Base-by-base conservation (phyloP, 73 alveolate species). In the Paramecium octaurelia region DNA sequence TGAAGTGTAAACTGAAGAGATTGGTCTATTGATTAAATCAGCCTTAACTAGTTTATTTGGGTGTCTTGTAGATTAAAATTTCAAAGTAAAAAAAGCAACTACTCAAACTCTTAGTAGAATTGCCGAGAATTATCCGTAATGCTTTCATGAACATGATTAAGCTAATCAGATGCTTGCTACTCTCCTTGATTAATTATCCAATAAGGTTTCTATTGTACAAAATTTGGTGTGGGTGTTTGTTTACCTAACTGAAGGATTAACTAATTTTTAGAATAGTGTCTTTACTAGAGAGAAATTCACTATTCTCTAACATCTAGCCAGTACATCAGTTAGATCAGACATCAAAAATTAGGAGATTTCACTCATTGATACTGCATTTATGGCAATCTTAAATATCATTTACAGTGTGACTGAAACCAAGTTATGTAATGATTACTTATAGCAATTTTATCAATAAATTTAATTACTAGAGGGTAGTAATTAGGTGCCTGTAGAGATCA, bases 321-420 rank as follows among this genome's bases (percentile, higher is more conserved):
- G 91, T 9, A 48, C 75, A 48, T 21, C 91, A 21, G 35, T 80
- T 11, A 80, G 91, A 80, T 12, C 70, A 11, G 91, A 80, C 18
- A 42, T 80, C n/a, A n/a, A 42, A 23, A 64, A 80, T 44, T 21
- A 42, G 1, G 91, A 80, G 31, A 24, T 80, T 10, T 8, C 46
- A 38, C 20, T 80, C 5, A 80, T 80, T 20, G 91, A 80, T 43
- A 48, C 75, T 8, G 71, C 91, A 10, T 80, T 80, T 21, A 80
- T 80, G 91, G 91, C 75, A 6, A 80, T 80, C 11, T 46, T 80
- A 23, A 80, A 80, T 35, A 80, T 80, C 29, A 48, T 80, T 20
- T 80, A 80, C 27, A 44, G 43, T 24, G 31, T 43, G 2, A 23
- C 42, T 20, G 44, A 80, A 21, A 21, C 43, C 5, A 35, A 40